A percentile compares a stretch with the other conserved stretches of the same genome.
Conservation (phyloP, 2,329 filamentous ascomycete species). For the Colletotrichum cuscutae region DNA sequence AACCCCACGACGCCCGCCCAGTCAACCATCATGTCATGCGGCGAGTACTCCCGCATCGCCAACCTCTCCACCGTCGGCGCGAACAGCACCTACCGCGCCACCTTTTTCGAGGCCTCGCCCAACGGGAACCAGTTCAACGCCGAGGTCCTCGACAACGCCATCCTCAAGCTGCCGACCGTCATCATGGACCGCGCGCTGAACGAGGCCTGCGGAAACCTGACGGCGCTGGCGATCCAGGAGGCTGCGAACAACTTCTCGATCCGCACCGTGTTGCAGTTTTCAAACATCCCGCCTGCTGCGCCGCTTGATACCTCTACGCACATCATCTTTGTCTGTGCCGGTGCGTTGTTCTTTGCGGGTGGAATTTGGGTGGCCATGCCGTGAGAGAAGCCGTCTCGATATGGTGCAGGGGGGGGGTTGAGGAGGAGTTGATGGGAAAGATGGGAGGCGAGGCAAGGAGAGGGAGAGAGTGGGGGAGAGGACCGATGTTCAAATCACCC, state of each 20-base stretch:
- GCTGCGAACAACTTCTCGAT: constrained; percentile 56
- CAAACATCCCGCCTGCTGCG: constrained; percentile 35
- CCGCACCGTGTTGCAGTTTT: constrained; percentile 50
- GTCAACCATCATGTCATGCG: constrained; percentile 41
- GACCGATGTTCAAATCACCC: background rate
- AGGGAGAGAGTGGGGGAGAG: background rate
- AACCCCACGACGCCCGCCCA: background rate
- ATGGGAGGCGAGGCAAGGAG: too few relatives aligned
- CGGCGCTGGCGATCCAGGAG: constrained; percentile 52
- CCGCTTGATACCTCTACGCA: constrained; percentile 9
- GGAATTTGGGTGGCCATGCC: constrained; percentile 27
- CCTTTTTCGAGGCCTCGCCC: constrained; percentile 54
- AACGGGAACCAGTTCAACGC: constrained; percentile 51
- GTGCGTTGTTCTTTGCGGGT: background rate
- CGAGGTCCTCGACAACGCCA: constrained; percentile 53
- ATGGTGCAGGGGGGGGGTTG: too few relatives aligned
- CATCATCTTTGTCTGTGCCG: constrained; percentile 10
- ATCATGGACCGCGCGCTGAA: constrained; percentile 53
- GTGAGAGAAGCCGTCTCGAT: background rate
- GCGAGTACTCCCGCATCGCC: constrained; percentile 55
- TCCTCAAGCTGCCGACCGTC: constrained; percentile 48
- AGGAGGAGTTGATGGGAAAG: background rate
- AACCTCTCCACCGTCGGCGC: constrained; percentile 58
- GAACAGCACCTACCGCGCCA: constrained; percentile 57
- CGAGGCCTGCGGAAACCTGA: constrained; percentile 56